Conservation (phyloP, 2,329 filamentous ascomycete species). For the Cordyceps javanica region DNA sequence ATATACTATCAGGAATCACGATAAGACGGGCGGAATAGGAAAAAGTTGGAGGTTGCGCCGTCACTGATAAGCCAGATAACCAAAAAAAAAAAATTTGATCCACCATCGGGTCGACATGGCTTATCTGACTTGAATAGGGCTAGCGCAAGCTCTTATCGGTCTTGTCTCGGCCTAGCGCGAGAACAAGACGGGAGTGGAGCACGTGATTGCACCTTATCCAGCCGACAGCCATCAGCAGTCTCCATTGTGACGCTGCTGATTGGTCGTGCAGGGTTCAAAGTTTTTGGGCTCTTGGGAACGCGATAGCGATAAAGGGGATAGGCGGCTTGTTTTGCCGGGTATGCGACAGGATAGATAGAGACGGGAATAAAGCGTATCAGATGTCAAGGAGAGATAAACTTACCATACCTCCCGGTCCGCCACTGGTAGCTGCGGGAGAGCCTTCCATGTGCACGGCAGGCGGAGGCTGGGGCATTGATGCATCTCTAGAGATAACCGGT, state of each 20-base stretch:
- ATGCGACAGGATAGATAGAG: conserved; percentile 7
- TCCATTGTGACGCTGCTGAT: conserved; percentile 10
- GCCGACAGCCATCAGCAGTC: neutral
- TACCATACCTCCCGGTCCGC: conserved; percentile 35
- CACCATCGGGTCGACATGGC: neutral
- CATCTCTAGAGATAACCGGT: conserved; percentile 7
- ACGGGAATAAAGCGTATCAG: conserved; percentile 10
- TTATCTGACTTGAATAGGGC: conserved; percentile 10
- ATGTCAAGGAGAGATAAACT: conserved; percentile 20
- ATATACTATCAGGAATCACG: conserved; percentile 29
- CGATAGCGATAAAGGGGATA: conserved; percentile 14
- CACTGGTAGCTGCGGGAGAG: conserved; percentile 35
- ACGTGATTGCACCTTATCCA: conserved; percentile 24
- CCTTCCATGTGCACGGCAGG: conserved; percentile 10
- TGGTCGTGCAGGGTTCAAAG: conserved; percentile 1
- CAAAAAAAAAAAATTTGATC: conserved; percentile 13
- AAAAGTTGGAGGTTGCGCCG: conserved; percentile 26
- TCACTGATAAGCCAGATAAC: conserved; percentile 31
- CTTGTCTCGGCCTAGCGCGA: conserved; percentile 3
- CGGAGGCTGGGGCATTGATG: conserved; percentile 13
- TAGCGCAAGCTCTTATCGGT: conserved; percentile 1
- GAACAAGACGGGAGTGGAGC: conserved; percentile 18
- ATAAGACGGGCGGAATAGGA: conserved; percentile 32
- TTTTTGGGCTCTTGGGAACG: neutral
- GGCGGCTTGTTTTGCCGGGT: neutral